These are phyloP conservation scores for Priceomyces haplophilus DNA, from an alignment of 805 yeast genomes.

Conservation along the genomic window DNA sequence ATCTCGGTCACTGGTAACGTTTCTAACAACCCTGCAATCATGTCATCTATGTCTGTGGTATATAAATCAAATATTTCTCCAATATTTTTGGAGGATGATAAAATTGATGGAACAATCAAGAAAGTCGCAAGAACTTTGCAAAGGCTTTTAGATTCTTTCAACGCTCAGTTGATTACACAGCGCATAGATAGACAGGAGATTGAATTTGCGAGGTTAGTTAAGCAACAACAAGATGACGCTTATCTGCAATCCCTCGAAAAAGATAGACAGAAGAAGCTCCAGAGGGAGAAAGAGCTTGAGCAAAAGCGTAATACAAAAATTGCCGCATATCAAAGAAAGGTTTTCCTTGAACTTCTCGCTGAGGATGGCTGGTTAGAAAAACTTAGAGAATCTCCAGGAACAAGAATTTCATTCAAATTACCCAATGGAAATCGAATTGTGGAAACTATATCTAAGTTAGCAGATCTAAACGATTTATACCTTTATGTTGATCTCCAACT, in stretches of 20 bases:
- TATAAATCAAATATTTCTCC: conserved; percentile 8
- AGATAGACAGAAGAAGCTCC: conserved; percentile 53
- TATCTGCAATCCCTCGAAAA: conserved; percentile 39
- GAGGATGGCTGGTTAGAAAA: conserved; percentile 12
- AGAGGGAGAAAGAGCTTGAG: conserved; percentile 27
- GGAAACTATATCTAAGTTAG: conserved; percentile 38
- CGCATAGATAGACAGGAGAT: conserved; percentile 40
- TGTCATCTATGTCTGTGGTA: conserved; percentile 12
- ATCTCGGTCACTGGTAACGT: conserved; percentile 10
- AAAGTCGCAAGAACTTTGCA: conserved; percentile 24
- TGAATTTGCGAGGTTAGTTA: conserved; percentile 35
- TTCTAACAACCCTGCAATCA: conserved; percentile 9
- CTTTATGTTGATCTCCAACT: conserved; percentile 46
- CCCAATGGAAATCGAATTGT: conserved; percentile 52
- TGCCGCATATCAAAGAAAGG: conserved; percentile 13
- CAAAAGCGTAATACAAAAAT: conserved; percentile 6
- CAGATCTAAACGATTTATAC: conserved; percentile 48
- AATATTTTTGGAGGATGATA: conserved; percentile 17
- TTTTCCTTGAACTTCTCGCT: conserved; percentile 17
- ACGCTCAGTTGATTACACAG: conserved; percentile 38
- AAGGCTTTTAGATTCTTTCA: conserved; percentile 26
- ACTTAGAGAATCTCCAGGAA: conserved; percentile 12
- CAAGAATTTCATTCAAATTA: conserved; percentile 50
- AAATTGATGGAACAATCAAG: conserved; percentile 18
- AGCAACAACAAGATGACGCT: conserved; percentile 43